phyloP scores from a whole-genome alignment of 768 basidiomycete genomes.

The Astraeus odoratus region DNA sequence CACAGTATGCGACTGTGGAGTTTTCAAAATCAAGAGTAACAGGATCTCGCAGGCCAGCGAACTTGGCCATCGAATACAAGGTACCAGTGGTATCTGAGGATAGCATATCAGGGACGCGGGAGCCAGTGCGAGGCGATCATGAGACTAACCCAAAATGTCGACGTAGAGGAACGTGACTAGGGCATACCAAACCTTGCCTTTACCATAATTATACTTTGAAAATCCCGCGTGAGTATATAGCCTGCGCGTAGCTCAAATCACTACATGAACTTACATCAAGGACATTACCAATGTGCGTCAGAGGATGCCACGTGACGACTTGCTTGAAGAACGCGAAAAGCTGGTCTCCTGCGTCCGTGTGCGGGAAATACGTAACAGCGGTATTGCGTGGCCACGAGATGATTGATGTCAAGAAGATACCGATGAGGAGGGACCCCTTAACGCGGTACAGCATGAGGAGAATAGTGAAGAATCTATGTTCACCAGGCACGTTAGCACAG shows the following conservation, averaged over 20 bases:
- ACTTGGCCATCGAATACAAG: conserved; percentile 86
- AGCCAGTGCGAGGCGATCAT: neutral
- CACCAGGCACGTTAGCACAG: conserved; percentile 2
- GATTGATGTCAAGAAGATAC: conserved; percentile 78
- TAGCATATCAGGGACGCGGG: neutral
- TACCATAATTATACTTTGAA: conserved; percentile 42
- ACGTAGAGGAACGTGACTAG: conserved; percentile 87
- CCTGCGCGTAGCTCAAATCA: neutral
- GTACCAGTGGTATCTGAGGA: conserved; percentile 50
- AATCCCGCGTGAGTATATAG: neutral
- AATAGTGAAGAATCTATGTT: conserved; percentile 59
- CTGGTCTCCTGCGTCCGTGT: conserved; percentile 58
- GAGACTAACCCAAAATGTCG: conserved; percentile 61
- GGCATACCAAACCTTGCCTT: conserved; percentile 81
- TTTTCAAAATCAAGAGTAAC: conserved; percentile 84
- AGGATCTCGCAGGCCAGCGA: conserved; percentile 80
- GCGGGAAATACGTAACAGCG: conserved; percentile 74
- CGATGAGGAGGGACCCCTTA: conserved; percentile 75
- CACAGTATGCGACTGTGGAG: conserved; percentile 74
- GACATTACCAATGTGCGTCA: conserved; percentile 56
- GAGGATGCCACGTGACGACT: conserved; percentile 67
- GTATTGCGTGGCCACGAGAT: conserved; percentile 87
- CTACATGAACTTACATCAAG: conserved; percentile 44
- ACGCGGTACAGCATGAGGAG: conserved; percentile 81
- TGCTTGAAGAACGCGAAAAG: conserved; percentile 83